Evolutionary conservation across 2,329 filamentous ascomycete species (phyloP), one percentile per base, ranked within the genome.

Genomic region (Phialocephala subalpina): DNA sequence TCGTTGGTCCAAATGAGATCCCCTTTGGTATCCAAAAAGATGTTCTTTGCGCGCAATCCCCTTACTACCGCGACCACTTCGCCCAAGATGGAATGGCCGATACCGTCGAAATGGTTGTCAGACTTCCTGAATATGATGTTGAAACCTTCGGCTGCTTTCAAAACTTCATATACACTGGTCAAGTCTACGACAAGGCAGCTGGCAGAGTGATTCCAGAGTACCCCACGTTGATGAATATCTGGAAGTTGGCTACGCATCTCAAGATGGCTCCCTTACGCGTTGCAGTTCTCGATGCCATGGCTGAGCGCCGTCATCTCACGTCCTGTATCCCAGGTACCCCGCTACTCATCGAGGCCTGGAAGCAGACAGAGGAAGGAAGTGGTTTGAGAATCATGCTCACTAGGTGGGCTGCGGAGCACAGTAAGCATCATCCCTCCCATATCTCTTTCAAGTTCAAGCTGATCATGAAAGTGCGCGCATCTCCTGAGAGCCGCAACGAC

Each of bases 331-430:
- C 87, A 1, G 82, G 85, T 3, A 86, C 86, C 0, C 83, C 84
- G 1, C 79, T 89, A 1, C 82, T 90, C 6, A 83, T 89, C 1
- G 82, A 86, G 70, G 87, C 87, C 7, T 90, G 87, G 87, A 82
- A 84, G 58, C 86, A 89, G 60, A 88, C 86, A 0, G 86, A 86
- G 0, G 85, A 87, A 69, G 86, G 86, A 9, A 89, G 86, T 2
- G 82, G 85, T 0, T 85, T 90, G 58, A 82, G 87, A 45, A 81
- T 82, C 66, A 82, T 90, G 42, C 81, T 90, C 16, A 78, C 89
- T 2, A 83, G 81, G 12, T 90, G 87, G 87, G 85, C 86, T 1
- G 87, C 86, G 29, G 87, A 90, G 75, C 89, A 89, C 70, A 87
- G 72, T 74, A 62, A 65, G 71, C 63, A 38, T 47, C 8, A 33